phyloP scores from a whole-genome alignment of 176 grass and related monocot genomes.

The Zoysia japonica region DNA sequence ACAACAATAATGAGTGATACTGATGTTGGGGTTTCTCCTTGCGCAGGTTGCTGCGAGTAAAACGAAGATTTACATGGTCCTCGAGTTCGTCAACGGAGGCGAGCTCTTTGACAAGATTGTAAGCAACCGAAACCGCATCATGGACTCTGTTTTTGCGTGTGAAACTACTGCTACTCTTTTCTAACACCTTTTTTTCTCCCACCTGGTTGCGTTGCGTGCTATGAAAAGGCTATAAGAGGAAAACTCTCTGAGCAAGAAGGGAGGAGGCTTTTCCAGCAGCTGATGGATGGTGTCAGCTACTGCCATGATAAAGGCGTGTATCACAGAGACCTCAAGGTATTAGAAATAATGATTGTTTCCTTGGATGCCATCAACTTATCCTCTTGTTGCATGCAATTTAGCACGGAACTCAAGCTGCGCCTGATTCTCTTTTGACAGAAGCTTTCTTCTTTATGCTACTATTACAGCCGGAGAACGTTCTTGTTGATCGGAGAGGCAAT shows the following conservation, averaged over 20 bases:
- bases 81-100: constrained; percentile 77
- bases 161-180: not conserved
- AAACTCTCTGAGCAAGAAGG: constrained; percentile 65
- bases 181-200: not conserved
- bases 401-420: constrained; percentile 25
- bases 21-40: not conserved
- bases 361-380: not conserved
- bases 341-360: not conserved
- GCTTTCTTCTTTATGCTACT: constrained; percentile 33
- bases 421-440: constrained; percentile 45
- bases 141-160: not conserved
- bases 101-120: constrained; percentile 91
- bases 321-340: constrained; percentile 87
- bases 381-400: not conserved
- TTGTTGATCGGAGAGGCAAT: constrained; percentile 69
- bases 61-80: constrained; percentile 92
- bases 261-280: constrained; percentile 76
- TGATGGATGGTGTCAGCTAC: constrained; percentile 76
- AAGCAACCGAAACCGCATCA: constrained; percentile 30
- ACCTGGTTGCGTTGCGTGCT: not conserved
- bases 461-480: constrained; percentile 85
- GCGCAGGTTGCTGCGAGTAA: constrained; percentile 76
- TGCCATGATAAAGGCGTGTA: constrained; percentile 88
- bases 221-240: constrained; percentile 49
- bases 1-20: not conserved